Evolutionary conservation across 305 asterid species (phyloP), one percentile per base, ranked within the genome.

Genomic region (Rubia balearica): DNA sequence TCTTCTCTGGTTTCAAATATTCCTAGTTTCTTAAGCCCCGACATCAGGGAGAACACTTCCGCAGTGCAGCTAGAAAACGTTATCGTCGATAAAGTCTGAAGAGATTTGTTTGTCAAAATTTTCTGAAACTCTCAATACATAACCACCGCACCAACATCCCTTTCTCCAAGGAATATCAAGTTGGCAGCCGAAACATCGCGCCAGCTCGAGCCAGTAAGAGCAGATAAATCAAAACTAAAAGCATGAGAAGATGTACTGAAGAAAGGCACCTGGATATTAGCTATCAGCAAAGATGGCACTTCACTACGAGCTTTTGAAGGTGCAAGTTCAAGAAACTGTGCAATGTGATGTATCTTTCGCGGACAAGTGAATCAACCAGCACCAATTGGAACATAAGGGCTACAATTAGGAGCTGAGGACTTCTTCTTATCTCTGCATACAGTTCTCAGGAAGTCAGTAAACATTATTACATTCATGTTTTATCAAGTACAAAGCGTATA

Each of bases 401-500:
- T 79, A 53, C 76, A 85, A 63, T 83, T 79, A 4, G 97, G 76
- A 57, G 97, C 97, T 1, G 92, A 85, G 3, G 48, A 40, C 68
- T 92, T 92, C 90, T 79, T 90, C 59, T 82, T 90, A 77, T 92
- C 98, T 80, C 96, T 91, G 92, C 81, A 80, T 51, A 7, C 38
- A 48, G 40, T 66, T 8, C 69, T 40, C 7, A 40, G 19, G 57
- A 8, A n/a, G 36, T 65, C 27, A 59, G 61, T 67, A 36, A 61
- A 17, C 22, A 68, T 60, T 19, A 65, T 22, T 13, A 36, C 40
- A 36, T 36, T 36, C 40, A 6, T 0, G 40, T 4, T 36, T 4
- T 0, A 36, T 36, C 24, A 61, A 30, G 62, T 30, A 36, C 17
- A 8, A 69, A 49, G 70, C n/a, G 0, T 30, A 36, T 40, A 17